phyloP scores from a whole-genome alignment of 768 basidiomycete genomes.

The Auriculariales sp. region DNA sequence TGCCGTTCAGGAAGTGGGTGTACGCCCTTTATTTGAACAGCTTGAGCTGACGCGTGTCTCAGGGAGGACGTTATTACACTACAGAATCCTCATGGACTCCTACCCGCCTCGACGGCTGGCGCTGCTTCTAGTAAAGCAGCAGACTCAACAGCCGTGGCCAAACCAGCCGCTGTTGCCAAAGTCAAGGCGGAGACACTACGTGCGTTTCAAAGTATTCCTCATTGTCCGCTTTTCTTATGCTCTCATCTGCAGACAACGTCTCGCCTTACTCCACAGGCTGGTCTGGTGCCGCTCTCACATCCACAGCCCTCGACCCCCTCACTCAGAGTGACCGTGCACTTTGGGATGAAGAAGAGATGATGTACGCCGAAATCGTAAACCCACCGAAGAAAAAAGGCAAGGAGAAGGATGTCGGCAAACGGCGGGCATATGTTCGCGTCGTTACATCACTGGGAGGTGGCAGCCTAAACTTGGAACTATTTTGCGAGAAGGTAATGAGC shows the following conservation, averaged over 20 bases:
- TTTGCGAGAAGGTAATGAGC: conserved; percentile 66
- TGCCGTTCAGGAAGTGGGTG: conserved; percentile 66
- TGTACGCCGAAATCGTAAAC: conserved; percentile 89
- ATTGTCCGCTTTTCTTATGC: background rate
- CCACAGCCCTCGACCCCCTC: conserved; percentile 76
- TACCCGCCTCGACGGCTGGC: conserved; percentile 33
- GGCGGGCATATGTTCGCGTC: conserved; percentile 90
- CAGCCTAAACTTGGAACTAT: conserved; percentile 71
- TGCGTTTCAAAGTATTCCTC: conserved; percentile 17
- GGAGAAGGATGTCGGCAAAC: conserved; percentile 83
- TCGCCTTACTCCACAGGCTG: conserved; percentile 86
- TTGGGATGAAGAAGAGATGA: conserved; percentile 99
- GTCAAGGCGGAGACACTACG: conserved; percentile 52
- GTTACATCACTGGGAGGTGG: conserved; percentile 83
- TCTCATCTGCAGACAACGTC: conserved; percentile 49
- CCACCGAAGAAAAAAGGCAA: conserved; percentile 76
- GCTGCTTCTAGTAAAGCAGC: no score
- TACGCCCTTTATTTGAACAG: background rate
- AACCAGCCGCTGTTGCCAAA: conserved; percentile 18
- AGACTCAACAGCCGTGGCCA: conserved; percentile 19
- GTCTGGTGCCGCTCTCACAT: conserved; percentile 86
- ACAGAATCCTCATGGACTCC: conserved; percentile 77
- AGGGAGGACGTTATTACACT: conserved; percentile 87
- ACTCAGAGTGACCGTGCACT: conserved; percentile 60
- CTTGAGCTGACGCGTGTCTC: background rate